Evolutionary conservation across 2,329 filamentous ascomycete species (phyloP), one percentile per base, ranked within the genome.

Genomic region (Cercospora sp.): DNA sequence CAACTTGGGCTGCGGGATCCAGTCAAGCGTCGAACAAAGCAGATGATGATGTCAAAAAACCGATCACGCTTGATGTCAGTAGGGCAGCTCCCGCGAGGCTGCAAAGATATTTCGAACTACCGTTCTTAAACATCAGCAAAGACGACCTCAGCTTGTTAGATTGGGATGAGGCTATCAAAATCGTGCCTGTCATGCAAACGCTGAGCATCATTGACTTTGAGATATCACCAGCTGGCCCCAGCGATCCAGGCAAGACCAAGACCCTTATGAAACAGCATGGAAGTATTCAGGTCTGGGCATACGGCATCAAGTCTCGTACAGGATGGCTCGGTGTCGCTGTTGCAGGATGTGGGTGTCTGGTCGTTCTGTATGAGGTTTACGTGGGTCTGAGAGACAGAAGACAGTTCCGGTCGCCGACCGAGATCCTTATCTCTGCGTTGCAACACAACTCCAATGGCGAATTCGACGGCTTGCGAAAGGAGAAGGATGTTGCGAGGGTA

Each of bases 1-100:
- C 72, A 8, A 70, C 76, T 12, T 77, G 72, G 72, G 76, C 75
- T 28, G 60, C 60, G 8, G 8, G 70, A n/a, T n/a, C n/a, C n/a
- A n/a, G n/a, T n/a, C n/a, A n/a, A n/a, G n/a, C n/a, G n/a, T n/a
- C n/a, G n/a, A n/a, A n/a, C n/a, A n/a, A n/a, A n/a, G n/a, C n/a
- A n/a, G n/a, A n/a, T n/a, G n/a, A n/a, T n/a, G n/a, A n/a, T n/a
- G n/a, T n/a, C n/a, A n/a, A n/a, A n/a, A 26, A 5, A 26, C n/a
- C n/a, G n/a, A n/a, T n/a, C n/a, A n/a, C n/a, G n/a, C 23, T 42
- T 4, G 36, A 31, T n/a, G 6, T n/a, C 0, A 28, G 10, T 3
- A 48, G 36, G 31, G 8, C 45, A 31, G 30, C 36, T 16, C 20
- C 36, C 12, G 5, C 3, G 1, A 45, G 59, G n/a, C 5, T 53